A percentile compares a stretch with the other conserved stretches of the same genome.
Evolutionary conservation across 495 filamentous ascomycete species (phyloP).

Genomic region (Neurospora terricola): DNA sequence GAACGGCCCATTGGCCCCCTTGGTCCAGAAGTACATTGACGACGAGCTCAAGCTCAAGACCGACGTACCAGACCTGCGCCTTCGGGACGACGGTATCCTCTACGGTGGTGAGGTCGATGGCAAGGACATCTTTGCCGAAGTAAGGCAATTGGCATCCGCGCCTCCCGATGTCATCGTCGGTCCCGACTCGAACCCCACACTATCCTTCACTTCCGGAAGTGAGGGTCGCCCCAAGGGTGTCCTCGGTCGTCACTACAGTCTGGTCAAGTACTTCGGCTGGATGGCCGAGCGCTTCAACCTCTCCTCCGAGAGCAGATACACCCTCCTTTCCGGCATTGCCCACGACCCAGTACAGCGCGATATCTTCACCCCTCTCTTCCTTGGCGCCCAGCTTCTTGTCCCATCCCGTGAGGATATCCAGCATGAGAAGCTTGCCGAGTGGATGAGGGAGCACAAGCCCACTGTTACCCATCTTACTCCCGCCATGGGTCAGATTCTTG

Average conservation of each 20-base stretch:
- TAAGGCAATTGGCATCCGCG: slow-evolving; percentile 41
- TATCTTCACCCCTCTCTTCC: slow-evolving; percentile 88
- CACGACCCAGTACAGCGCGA: slow-evolving; percentile 91
- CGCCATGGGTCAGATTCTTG: slow-evolving; percentile 91
- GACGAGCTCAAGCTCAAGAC: slow-evolving; percentile 63
- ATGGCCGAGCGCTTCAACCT: slow-evolving; percentile 79
- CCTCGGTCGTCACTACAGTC: slow-evolving; percentile 74
- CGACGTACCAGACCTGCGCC: slow-evolving; percentile 64
- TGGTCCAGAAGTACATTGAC: slow-evolving; percentile 65
- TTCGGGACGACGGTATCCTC: slow-evolving; percentile 66
- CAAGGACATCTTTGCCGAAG: slow-evolving; percentile 54
- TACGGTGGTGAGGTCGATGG: slow-evolving; percentile 55
- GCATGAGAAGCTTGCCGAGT: slow-evolving; percentile 81
- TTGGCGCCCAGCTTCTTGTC: slow-evolving; percentile 73
- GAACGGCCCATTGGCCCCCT: slow-evolving; percentile 55
- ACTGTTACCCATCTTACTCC: slow-evolving; percentile 91
- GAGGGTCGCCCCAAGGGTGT: slow-evolving; percentile 74
- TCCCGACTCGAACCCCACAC: slow-evolving; percentile 75
- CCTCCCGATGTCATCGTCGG: slow-evolving; percentile 73
- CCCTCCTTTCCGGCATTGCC: slow-evolving; percentile 74
- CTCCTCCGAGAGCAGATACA: slow-evolving; percentile 66
- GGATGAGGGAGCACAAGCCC: slow-evolving; percentile 71
- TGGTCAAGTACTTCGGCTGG: slow-evolving; percentile 86
- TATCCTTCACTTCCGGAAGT: slow-evolving; percentile 77
- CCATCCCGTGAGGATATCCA: slow-evolving; percentile 79